phyloP scores from a whole-genome alignment of 805 yeast genomes.

The Hanseniaspora jakobsenii region DNA sequence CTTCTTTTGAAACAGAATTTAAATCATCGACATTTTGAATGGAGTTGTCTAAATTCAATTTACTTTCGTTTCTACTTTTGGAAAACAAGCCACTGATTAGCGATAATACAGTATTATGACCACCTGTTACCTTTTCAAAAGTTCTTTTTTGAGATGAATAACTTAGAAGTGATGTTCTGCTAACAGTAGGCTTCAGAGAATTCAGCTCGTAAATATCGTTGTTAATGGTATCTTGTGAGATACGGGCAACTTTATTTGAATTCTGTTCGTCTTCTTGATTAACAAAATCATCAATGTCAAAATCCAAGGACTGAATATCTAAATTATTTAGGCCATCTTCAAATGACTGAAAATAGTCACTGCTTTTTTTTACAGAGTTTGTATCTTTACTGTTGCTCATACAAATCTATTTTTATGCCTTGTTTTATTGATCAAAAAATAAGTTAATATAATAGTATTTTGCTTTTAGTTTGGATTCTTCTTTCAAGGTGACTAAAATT shows the following conservation, averaged over 20 bases:
- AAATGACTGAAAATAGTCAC: constrained; percentile 8
- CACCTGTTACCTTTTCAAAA: constrained; percentile 3
- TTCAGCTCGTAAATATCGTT: constrained; percentile 2
- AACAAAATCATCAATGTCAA: constrained; percentile 12
- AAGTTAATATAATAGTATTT: too few species aligned
- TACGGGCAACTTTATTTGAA: not conserved
- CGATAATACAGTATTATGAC: constrained; percentile 16
- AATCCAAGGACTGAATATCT: constrained; percentile 12
- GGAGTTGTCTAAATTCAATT: constrained; percentile 10
- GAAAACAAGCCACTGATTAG: too few species aligned
- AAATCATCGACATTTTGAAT: constrained; percentile 16
- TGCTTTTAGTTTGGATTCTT: too few species aligned
- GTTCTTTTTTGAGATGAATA: constrained; percentile 14
- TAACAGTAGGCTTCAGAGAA: constrained; percentile 5
- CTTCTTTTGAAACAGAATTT: constrained; percentile 18
- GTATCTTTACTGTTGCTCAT: not conserved
- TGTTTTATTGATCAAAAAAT: too few species aligned
- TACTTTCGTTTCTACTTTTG: not conserved
- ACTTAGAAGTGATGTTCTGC: constrained; percentile 14
- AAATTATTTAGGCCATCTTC: constrained; percentile 13
- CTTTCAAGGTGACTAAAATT: too few species aligned
- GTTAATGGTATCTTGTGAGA: not conserved
- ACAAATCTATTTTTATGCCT: too few species aligned
- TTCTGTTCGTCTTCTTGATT: constrained; percentile 3
- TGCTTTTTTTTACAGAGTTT: too few species aligned